Evolutionary conservation across 2,329 filamentous ascomycete species (phyloP), one percentile per base, ranked within the genome.

Genomic region (Lizonia empirigonia): DNA sequence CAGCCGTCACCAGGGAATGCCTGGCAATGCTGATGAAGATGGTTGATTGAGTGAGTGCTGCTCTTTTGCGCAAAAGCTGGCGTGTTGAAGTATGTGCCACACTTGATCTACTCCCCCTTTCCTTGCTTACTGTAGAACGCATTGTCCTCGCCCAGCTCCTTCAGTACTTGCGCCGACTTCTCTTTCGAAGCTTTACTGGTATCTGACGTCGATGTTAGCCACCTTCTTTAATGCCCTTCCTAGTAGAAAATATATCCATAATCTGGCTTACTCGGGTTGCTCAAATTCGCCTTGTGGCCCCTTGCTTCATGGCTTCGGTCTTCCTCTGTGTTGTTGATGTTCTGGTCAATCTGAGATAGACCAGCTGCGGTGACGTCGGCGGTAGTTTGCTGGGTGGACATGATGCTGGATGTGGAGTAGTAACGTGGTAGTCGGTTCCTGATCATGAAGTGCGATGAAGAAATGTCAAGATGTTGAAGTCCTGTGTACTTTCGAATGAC

Each of bases 271-370:
- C 77, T 79, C 8, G 77, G 76, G 53, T 80, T 80, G 48, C 72
- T 71, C 15, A 80, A 56, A 54, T 80, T 80, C 2, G 78, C 77
- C 65, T 79, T 79, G 64, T 79, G 76, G 12, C 77, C 77, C 18
- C 41, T 40, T 12, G 63, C 59, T 36, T 46, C 24, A 23, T 66
- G 47, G 18, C 50, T 56, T 24, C 57, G 52, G 18, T 65, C 63
- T 40, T 66, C 62, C 7, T 49, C 34, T 7, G 56, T 58, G 32
- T 67, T 55, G 41, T 65, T 62, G 52, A 64, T 64, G 26, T 62
- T 62, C 51, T 65, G 59, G 32, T 62, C 58, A 2, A 47, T 46
- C 35, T 63, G 44, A 8, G 55, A 55, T 9, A 62, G 42, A 32
- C 59, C 60, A 8, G 62, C 55, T 33, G 53, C 58, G 12, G 55